Percentiles rank a stretch among this genome's conserved stretches.
phyloP scores from a whole-genome alignment of 1,284 basidiomycete genomes.

The Boletus austroedulis region DNA sequence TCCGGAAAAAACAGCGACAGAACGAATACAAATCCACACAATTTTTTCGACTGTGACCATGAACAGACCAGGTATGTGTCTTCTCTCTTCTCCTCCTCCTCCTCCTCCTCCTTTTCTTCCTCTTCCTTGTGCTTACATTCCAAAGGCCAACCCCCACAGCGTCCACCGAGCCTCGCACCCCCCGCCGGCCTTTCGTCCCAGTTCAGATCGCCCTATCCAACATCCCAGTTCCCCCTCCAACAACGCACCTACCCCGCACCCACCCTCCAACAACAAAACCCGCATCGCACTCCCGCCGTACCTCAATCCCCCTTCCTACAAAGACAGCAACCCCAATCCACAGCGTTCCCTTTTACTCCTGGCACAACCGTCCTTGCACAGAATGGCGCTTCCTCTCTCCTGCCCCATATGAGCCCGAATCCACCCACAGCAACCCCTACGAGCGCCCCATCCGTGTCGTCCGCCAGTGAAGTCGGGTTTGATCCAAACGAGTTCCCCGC shows the following conservation, averaged over 20 bases:
- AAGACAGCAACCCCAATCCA: conserved; percentile 49
- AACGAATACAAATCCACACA: conserved; percentile 8
- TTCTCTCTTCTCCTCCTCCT: background rate
- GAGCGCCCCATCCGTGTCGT: conserved; percentile 55
- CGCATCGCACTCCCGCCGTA: conserved; percentile 55
- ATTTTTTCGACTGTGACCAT: conserved; percentile 7
- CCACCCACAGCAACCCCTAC: conserved; percentile 41
- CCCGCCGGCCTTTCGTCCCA: conserved; percentile 58
- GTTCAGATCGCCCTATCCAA: conserved; percentile 62
- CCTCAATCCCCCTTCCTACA: conserved; percentile 66
- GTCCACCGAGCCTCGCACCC: conserved; percentile 69
- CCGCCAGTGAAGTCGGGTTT: conserved; percentile 71
- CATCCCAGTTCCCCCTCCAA: conserved; percentile 53
- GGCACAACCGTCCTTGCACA: conserved; percentile 47
- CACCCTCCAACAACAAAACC: conserved; percentile 53
- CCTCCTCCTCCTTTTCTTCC: background rate
- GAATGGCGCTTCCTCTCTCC: conserved; percentile 52
- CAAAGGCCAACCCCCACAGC: conserved; percentile 73
- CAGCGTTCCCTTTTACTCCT: conserved; percentile 52
- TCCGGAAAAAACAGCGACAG: background rate
- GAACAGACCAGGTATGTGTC: conserved; percentile 34
- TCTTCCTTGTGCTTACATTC: conserved; percentile 3
- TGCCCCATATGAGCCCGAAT: conserved; percentile 53
- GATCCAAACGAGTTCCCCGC: conserved; percentile 86
- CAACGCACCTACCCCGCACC: conserved; percentile 51